Base-by-base conservation (phyloP, 2,329 filamentous ascomycete genomes). In the Cytospora piceicola region DNA sequence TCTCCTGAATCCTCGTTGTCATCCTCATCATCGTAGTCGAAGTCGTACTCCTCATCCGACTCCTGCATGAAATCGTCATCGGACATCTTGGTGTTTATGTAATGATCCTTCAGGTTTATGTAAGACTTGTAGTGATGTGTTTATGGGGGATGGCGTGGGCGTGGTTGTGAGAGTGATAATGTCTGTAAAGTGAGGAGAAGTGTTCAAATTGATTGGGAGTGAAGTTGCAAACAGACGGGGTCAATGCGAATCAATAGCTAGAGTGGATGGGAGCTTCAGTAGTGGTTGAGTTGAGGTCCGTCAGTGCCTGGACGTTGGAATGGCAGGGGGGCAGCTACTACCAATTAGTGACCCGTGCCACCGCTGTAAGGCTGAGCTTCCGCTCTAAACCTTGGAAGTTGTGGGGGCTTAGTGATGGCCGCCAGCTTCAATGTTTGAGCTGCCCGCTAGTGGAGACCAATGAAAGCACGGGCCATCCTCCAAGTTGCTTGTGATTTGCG, bases 11-110 rank as follows among this genome's bases (percentile, higher is more conserved):
- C 90, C 53, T 96, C 92, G 58, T 95, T 93, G 64, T 97, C 93
- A 70, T 93, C 93, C 66, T 89, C 80, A 72, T 93, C 95, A 76
- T 97, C 94, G 78, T 97, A 98, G 75, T 98, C 94, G 77, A 98
- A 98, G 79, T 98, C 95, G 76, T 97, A 97, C 80, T 94, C 91
- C 76, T 93, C 89, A 68, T 92, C 92, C 5, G 92, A 95, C 76
- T 93, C 92, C 79, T 95, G 91, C 92, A 96, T 96, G 77, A 96
- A 96, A 80, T 96, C 91, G 81, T 93, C 91, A 79, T 94, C 92
- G 49, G 90, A 93, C 91, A 93, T 93, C 70, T 69, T 83, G 78
- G 65, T 59, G 57, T 67, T 24, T 15, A 27, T 46, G 52, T 51
- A 8, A 32, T 4, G 5, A 15, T 46, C 9, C 22, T 54, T 29